These are phyloP conservation scores for Blastomyces emzantsi DNA, from an alignment of 2,329 filamentous ascomycete genomes.

Conservation along the genomic window DNA sequence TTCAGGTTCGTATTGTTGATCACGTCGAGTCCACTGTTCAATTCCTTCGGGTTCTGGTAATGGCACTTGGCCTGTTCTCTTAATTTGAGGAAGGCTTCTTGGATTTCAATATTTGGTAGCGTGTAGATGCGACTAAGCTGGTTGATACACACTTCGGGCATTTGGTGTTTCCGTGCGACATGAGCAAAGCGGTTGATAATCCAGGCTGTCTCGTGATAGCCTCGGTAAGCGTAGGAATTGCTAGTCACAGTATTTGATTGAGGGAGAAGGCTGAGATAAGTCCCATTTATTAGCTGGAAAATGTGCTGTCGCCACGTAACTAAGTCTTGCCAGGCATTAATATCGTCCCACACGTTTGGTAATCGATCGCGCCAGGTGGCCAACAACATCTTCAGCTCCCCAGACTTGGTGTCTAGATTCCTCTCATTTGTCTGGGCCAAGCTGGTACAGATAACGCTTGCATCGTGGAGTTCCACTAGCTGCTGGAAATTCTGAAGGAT, in stretches of 20 bases:
- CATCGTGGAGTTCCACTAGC: slow-evolving; percentile 92
- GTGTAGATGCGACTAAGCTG: slow-evolving; percentile 98
- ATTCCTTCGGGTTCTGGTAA: slow-evolving; percentile 88
- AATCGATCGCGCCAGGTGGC: slow-evolving; percentile 92
- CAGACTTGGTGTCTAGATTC: slow-evolving; percentile 89
- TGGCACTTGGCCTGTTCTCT: slow-evolving; percentile 99
- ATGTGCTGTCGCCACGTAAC: slow-evolving; percentile 99
- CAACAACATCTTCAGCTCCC: slow-evolving; percentile 86
- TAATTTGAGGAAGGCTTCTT: slow-evolving; percentile 95
- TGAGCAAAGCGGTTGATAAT: slow-evolving; percentile 99
- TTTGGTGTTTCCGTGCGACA: slow-evolving; percentile 90
- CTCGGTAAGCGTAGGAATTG: slow-evolving; percentile 90
- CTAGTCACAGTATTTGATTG: slow-evolving; percentile 74
- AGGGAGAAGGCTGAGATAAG: slow-evolving; percentile 78
- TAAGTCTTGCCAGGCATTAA: slow-evolving; percentile 97
- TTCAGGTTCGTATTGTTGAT: slow-evolving; percentile 99
- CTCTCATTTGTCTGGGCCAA: slow-evolving; percentile 70
- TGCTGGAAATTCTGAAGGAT: slow-evolving; percentile 97
- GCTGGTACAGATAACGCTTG: slow-evolving; percentile 91
- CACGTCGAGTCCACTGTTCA: slow-evolving; percentile 87
- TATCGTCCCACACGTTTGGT: slow-evolving; percentile 98
- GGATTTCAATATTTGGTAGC: slow-evolving; percentile 97
- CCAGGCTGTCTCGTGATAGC: slow-evolving; percentile 98
- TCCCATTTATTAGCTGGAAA: slow-evolving; percentile 92
- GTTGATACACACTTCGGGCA: slow-evolving; percentile 94